Base-by-base conservation (phyloP, 345 rosid species). In the Rubroshorea leprosula region DNA sequence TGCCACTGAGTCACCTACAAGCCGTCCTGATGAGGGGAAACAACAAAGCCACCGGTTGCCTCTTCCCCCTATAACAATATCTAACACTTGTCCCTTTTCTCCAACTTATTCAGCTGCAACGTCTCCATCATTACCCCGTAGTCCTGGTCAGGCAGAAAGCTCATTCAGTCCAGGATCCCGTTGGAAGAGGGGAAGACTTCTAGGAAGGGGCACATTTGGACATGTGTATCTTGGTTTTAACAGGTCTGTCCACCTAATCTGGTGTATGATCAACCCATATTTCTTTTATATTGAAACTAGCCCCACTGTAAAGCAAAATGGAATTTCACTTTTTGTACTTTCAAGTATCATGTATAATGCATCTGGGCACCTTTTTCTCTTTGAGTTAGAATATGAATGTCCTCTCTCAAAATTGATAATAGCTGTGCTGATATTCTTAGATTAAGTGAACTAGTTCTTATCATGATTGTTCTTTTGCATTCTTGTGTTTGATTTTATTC, bases 91-190 rank as follows among this genome's bases (percentile, higher is more conserved):
- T 64, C 92, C 90, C 0, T 89, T 93, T 66, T 89, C 97, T 26
- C 96, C 85, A 61, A 71, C 92, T 20, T 82, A 87, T 78, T 93
- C 99, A 51, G 78, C 92, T 44, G 96, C 82, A 27, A 80, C 96
- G 31, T 93, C 99, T 53, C 99, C 99, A 17, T 93, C 99, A 23
- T 79, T 93, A 45, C 95, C 97, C 5, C 80, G 97, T 67, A 93
- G 99, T 82, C 97, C 99, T 47, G 85, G 84, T 39, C 83, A 92
- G 66, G 76, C 86, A 53, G 99, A 89, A 64, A 87, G 78, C 69
- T 84, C 91, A 12, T 56, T 71, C 18, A 83, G 88, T 68, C 88
- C 85, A 54, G 82, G 89, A 39, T 74, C 79, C 2, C 70, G 77
- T 49, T 84, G 95, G 95, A 72, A 77, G 68, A 78, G 77, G 70